Evolutionary conservation across 2,329 filamentous ascomycete genomes (phyloP), one percentile per base, ranked within the genome.

Genomic region (Ophiosphaerella korrae): DNA sequence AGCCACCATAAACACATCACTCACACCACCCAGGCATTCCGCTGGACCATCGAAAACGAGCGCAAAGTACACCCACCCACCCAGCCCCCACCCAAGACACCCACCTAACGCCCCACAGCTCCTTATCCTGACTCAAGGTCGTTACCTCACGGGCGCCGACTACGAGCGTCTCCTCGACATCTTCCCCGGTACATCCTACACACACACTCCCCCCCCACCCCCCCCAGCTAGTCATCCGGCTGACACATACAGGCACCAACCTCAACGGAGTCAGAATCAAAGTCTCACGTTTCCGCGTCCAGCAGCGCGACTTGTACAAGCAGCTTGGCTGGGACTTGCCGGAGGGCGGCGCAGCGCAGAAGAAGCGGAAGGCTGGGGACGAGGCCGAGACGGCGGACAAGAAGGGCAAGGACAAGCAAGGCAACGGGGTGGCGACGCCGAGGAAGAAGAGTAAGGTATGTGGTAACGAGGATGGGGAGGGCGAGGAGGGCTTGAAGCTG

Each of bases 61-160:
- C 48, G 48, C 21, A 57, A 53, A 48, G 55, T 57, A 52, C 42
- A 12, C 31, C 11, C 8, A 5, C 3, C 14, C 29, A 13, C 29
- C 14, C 21, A 18, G 9, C n/a, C 23, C 32, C 21, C 26, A 9
- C 8, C 4, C 33, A 8, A 13, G 6, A 12, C n/a, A 38, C 24
- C 23, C 7, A 38, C 33, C 33, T 24, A 16, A 23, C 34, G n/a
- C 12, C 8, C 5, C 18, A 31, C 5, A 73, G 66, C 48, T 64
- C 48, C 39, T 66, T 50, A 42, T 67, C 48, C 40, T 68, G 7
- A 63, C 41, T 3, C 46, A 52, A 43, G 52, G 54, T 44, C 57
- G 57, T 42, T 47, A 54, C 43, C 31, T 64, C 39, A 42, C 44
- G 1, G 35, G 48, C 3, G 48, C 53, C 2, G 64, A 66, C 35